Evolutionary conservation across 2,329 filamentous ascomycete species (phyloP).

Genomic region (Phyllosticta citribraziliensis): DNA sequence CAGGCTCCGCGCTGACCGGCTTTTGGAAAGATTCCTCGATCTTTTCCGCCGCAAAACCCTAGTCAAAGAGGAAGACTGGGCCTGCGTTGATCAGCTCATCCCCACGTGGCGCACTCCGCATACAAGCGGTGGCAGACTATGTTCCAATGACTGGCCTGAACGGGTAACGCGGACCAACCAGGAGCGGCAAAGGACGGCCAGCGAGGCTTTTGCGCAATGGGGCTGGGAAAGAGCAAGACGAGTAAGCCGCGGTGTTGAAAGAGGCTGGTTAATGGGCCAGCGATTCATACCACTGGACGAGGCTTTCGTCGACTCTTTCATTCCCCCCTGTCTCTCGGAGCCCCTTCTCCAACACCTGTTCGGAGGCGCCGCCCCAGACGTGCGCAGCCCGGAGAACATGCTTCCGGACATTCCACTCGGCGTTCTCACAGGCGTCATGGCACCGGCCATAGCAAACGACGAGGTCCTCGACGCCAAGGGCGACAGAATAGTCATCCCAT

Average conservation of each 20-base stretch:
- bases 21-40: background rate
- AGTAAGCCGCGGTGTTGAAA: background rate
- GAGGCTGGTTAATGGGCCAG: background rate
- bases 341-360: background rate
- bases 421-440: background rate
- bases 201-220: too few species aligned
- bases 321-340: background rate
- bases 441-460: background rate
- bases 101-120: background rate
- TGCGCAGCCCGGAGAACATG: background rate
- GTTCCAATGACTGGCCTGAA: too few species aligned
- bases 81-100: background rate
- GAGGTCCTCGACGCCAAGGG: too few species aligned
- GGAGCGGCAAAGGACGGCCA: too few species aligned
- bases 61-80: background rate
- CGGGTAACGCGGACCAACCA: too few species aligned
- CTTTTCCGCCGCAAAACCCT: background rate
- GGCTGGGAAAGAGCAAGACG: background rate
- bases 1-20: background rate
- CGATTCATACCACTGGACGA: background rate
- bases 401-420: background rate
- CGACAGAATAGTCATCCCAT: too few species aligned
- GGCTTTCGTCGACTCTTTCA: background rate
- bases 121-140: too few species aligned
- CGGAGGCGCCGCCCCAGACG: too few species aligned